Evolutionary conservation across 2,329 filamentous ascomycete genomes (phyloP).

Genomic region (Neoascochyta sp.): DNA sequence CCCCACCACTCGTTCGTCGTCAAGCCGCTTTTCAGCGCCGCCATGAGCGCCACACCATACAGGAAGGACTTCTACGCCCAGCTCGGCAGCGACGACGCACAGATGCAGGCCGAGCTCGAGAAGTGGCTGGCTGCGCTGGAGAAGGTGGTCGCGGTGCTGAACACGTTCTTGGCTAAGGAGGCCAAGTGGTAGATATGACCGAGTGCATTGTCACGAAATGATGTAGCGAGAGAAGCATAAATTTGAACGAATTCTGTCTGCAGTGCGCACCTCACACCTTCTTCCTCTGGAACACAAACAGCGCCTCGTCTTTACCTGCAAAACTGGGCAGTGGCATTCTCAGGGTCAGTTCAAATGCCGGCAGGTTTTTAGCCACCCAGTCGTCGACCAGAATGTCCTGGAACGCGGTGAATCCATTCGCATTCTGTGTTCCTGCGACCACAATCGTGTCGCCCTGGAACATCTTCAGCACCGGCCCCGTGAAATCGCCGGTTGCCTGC

Average conservation of each 20-base stretch:
- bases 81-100: conserved; percentile 63
- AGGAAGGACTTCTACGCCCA: conserved; percentile 90
- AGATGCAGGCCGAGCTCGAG: conserved; percentile 62
- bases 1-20: conserved; percentile 84
- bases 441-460: conserved; percentile 63
- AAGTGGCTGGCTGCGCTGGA: conserved; percentile 75
- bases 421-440: conserved; percentile 72
- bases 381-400: conserved; percentile 60
- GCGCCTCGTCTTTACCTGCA: conserved; percentile 70
- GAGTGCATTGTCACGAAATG: conserved; percentile 1
- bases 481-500: conserved; percentile 65
- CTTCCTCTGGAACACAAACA: conserved; percentile 59
- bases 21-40: conserved; percentile 87
- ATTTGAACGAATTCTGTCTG: neutral
- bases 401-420: conserved; percentile 71
- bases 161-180: conserved; percentile 49
- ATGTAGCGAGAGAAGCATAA: no score
- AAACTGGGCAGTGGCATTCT: conserved; percentile 70
- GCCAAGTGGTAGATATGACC: conserved; percentile 30
- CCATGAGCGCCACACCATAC: conserved; percentile 91
- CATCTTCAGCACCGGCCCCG: conserved; percentile 56
- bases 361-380: conserved; percentile 59
- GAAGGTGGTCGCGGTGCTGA: conserved; percentile 73
- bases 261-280: conserved; percentile 4
- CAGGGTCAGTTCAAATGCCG: conserved; percentile 56